phyloP scores from a whole-genome alignment of 768 basidiomycete genomes.

The Lactarius trivialis region DNA sequence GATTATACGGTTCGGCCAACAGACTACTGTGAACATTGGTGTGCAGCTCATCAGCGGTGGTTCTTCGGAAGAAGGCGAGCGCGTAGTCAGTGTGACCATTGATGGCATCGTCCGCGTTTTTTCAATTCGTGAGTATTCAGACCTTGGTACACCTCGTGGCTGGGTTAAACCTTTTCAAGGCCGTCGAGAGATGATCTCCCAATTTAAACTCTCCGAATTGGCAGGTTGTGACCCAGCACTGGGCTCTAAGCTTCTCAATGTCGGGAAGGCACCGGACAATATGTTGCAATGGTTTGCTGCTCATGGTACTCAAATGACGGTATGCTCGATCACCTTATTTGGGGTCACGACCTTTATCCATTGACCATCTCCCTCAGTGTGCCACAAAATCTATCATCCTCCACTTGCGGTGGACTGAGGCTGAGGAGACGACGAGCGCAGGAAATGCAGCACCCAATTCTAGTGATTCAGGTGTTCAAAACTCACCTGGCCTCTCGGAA shows the following conservation, averaged over 20 bases:
- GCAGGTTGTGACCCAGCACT: slow-evolving; percentile 60
- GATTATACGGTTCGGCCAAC: slow-evolving; percentile 86
- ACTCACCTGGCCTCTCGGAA: slow-evolving; percentile 24
- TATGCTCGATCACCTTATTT: slow-evolving; percentile 34
- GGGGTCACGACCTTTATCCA: neutral
- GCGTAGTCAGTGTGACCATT: slow-evolving; percentile 86
- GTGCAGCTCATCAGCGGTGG: slow-evolving; percentile 69
- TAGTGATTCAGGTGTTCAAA: slow-evolving; percentile 23
- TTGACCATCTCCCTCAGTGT: slow-evolving; percentile 42
- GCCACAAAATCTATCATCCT: slow-evolving; percentile 84
- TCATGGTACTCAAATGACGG: slow-evolving; percentile 86
- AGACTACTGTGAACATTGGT: slow-evolving; percentile 87
- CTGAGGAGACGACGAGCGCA: slow-evolving; percentile 32
- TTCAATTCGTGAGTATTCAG: slow-evolving; percentile 64
- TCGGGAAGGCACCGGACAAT: slow-evolving; percentile 77
- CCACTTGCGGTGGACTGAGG: slow-evolving; percentile 82
- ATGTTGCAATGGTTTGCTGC: slow-evolving; percentile 95
- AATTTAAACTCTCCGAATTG: slow-evolving; percentile 80
- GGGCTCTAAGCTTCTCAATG: slow-evolving; percentile 62
- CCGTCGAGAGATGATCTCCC: slow-evolving; percentile 84
- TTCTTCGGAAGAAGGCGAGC: slow-evolving; percentile 53
- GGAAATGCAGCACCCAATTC: slow-evolving; percentile 17
- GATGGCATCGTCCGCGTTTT: slow-evolving; percentile 89
- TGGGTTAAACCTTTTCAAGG: slow-evolving; percentile 28
- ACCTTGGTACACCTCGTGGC: neutral